Conservation (phyloP, 345 rosid genomes). For the Raphanus raphanistrum region DNA sequence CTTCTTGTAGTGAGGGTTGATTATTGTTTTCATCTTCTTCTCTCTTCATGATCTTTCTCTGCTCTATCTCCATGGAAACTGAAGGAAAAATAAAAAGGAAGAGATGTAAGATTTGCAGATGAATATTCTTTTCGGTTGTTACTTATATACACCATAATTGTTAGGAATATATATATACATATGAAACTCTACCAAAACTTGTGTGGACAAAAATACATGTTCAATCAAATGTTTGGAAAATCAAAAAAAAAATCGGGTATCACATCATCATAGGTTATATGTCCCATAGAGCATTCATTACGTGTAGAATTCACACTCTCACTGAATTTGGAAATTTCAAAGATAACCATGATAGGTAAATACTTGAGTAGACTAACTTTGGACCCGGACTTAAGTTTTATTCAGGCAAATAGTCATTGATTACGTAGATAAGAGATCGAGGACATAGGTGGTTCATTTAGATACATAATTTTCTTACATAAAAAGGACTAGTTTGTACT, state of each 20-base stretch:
- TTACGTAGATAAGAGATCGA: neutral
- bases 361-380: constrained; percentile 14
- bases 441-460: neutral
- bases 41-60: constrained; percentile 27
- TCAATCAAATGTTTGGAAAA: too few species aligned
- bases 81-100: neutral
- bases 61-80: constrained; percentile 31
- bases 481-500: neutral
- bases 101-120: neutral
- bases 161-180: too few species aligned
- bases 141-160: too few species aligned
- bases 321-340: too few species aligned
- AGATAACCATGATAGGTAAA: neutral
- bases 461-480: neutral
- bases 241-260: constrained; percentile 11
- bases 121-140: too few species aligned
- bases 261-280: constrained; percentile 25
- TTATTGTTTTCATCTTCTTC: constrained; percentile 15
- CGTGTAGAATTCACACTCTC: too few species aligned
- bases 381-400: constrained; percentile 12
- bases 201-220: too few species aligned
- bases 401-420: constrained; percentile 1
- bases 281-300: too few species aligned
- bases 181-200: too few species aligned
- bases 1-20: constrained; percentile 26